phyloP scores from a whole-genome alignment of 164 flowering plant genomes.

The Stephania cephalantha region DNA sequence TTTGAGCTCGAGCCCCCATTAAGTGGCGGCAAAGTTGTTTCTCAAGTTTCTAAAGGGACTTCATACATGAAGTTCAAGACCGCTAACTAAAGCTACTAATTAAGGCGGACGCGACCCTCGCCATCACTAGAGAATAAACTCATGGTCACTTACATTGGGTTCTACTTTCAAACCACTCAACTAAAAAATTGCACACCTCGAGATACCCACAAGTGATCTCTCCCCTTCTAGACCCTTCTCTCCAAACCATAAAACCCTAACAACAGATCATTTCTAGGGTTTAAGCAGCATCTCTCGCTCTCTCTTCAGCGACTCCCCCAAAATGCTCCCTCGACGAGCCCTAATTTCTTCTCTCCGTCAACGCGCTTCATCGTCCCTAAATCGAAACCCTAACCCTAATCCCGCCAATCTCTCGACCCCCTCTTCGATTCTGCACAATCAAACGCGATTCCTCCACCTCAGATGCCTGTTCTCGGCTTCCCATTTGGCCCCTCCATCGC shows the following conservation, averaged over 20 bases:
- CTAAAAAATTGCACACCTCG: background rate
- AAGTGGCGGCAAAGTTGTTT: too few species aligned
- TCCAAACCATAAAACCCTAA: background rate
- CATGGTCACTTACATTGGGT: too few species aligned
- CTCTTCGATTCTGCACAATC: background rate
- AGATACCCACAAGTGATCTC: background rate
- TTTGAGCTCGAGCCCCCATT: too few species aligned
- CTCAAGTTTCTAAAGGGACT: too few species aligned
- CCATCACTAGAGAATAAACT: too few species aligned
- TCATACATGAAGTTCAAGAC: too few species aligned
- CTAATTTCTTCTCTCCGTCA: constrained; percentile 6
- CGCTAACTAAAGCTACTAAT: too few species aligned
- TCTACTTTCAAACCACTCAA: too few species aligned
- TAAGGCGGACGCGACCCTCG: too few species aligned
- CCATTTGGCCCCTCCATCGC: background rate
- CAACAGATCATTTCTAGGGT: background rate
- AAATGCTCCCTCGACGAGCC: constrained; percentile 13
- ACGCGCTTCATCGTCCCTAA: constrained; percentile 3
- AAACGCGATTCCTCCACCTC: background rate
- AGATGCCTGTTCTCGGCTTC: constrained; percentile 1
- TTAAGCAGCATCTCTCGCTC: background rate
- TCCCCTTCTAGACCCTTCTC: background rate
- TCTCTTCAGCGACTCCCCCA: background rate
- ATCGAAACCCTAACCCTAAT: background rate
- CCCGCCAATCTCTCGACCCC: background rate